phyloP scores from a whole-genome alignment of 345 rosid genomes.

The Geranium rotundifolium region DNA sequence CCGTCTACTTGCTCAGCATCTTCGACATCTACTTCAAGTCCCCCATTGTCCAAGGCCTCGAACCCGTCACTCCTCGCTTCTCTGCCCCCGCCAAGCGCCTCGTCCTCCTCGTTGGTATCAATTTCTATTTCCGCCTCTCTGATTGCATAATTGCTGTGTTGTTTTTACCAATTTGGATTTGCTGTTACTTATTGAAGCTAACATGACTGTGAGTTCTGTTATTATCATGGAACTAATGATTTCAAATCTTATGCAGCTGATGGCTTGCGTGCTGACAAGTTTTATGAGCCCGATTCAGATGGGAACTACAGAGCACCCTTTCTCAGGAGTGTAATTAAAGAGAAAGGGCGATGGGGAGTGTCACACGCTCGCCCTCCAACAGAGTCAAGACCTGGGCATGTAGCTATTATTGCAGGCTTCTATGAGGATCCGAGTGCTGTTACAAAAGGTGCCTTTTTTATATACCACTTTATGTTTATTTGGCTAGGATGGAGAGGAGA shows the following conservation, averaged over 20 bases:
- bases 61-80: conserved; percentile 69
- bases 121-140: background rate
- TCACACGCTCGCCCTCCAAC: conserved; percentile 99
- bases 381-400: conserved; percentile 96
- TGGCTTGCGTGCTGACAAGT: conserved; percentile 94
- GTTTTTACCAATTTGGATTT: background rate
- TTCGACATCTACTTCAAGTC: conserved; percentile 98
- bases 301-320: conserved; percentile 82
- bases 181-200: background rate
- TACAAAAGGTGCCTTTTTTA: conserved; percentile 50
- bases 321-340: conserved; percentile 61
- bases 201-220: background rate
- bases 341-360: conserved; percentile 88
- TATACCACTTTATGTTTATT: background rate
- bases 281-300: conserved; percentile 72
- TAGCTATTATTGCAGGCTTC: conserved; percentile 88
- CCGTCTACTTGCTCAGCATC: conserved; percentile 86
- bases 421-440: conserved; percentile 98
- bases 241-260: conserved; percentile 44
- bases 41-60: conserved; percentile 95
- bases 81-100: conserved; percentile 81
- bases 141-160: background rate
- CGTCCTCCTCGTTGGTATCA: conserved; percentile 63
- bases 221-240: background rate
- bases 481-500: background rate